phyloP scores from a whole-genome alignment of 1,284 basidiomycete species.

The Ustilago bromivora region DNA sequence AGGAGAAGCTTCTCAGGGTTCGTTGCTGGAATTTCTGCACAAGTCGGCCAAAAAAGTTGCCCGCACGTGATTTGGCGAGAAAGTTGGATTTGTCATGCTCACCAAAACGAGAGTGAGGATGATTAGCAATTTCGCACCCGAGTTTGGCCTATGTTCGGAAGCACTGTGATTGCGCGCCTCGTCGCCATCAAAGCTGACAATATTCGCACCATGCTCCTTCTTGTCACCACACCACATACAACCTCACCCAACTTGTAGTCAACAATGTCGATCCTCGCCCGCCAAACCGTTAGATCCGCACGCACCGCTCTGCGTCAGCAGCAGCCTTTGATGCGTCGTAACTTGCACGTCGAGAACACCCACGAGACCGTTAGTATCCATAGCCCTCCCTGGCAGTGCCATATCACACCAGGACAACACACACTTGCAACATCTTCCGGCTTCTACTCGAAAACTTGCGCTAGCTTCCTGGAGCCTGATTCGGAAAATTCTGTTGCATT shows the following conservation, averaged over 20 bases:
- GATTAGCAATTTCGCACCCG: slow-evolving; percentile 34
- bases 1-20: slow-evolving; percentile 4
- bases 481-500: background rate
- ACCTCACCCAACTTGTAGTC: slow-evolving; percentile 1
- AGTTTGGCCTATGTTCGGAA: slow-evolving; percentile 23
- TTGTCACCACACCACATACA: background rate
- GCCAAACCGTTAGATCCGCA: slow-evolving; percentile 53
- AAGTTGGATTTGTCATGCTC: slow-evolving; percentile 36
- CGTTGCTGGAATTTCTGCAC: slow-evolving; percentile 21
- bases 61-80: slow-evolving; percentile 22
- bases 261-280: slow-evolving; percentile 58
- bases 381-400: background rate
- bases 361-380: slow-evolving; percentile 62
- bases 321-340: slow-evolving; percentile 55
- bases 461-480: too few relatives aligned
- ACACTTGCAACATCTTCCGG: background rate
- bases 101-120: background rate
- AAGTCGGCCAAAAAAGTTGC: background rate
- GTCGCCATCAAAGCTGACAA: slow-evolving; percentile 21
- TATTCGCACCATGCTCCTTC: background rate
- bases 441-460: too few relatives aligned
- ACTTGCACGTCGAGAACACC: slow-evolving; percentile 68
- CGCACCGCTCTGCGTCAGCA: slow-evolving; percentile 58
- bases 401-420: background rate
- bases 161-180: background rate